phyloP scores from a whole-genome alignment of 2,329 filamentous ascomycete genomes.

The Xylaria sp. region DNA sequence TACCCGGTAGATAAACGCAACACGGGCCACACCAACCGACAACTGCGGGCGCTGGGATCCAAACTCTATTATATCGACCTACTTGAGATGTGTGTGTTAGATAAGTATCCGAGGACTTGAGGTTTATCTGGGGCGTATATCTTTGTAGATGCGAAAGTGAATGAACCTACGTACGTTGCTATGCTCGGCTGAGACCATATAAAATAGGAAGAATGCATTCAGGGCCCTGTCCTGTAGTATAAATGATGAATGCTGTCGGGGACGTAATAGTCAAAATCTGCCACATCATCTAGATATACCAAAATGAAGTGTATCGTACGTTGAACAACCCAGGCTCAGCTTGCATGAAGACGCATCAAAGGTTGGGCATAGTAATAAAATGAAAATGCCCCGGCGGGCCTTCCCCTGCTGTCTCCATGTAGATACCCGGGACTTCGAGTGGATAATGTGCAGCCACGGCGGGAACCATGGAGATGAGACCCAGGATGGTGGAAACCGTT shows the following conservation, averaged over 20 bases:
- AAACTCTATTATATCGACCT: background rate
- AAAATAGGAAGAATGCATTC: background rate
- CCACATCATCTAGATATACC: background rate
- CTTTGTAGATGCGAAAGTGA: background rate
- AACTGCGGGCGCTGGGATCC: background rate
- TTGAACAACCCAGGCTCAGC: background rate
- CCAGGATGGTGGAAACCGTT: slow-evolving; percentile 20
- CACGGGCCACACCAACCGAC: background rate
- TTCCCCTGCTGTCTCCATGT: background rate
- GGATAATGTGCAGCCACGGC: slow-evolving; percentile 3
- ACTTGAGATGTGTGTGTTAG: background rate
- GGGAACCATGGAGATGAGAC: slow-evolving; percentile 1
- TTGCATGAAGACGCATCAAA: background rate
- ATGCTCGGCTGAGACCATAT: background rate
- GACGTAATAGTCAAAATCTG: background rate
- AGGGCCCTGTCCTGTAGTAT: background rate
- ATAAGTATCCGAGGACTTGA: background rate
- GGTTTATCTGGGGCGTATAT: background rate
- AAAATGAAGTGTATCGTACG: background rate
- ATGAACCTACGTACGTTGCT: background rate
- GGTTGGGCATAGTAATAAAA: background rate
- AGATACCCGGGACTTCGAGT: background rate
- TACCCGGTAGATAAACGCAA: slow-evolving; percentile 8
- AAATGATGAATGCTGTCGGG: background rate
- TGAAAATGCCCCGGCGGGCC: background rate